These are phyloP conservation scores for Aspergillus amoenus DNA, from an alignment of 2,329 filamentous ascomycete genomes.

Conservation along the genomic window DNA sequence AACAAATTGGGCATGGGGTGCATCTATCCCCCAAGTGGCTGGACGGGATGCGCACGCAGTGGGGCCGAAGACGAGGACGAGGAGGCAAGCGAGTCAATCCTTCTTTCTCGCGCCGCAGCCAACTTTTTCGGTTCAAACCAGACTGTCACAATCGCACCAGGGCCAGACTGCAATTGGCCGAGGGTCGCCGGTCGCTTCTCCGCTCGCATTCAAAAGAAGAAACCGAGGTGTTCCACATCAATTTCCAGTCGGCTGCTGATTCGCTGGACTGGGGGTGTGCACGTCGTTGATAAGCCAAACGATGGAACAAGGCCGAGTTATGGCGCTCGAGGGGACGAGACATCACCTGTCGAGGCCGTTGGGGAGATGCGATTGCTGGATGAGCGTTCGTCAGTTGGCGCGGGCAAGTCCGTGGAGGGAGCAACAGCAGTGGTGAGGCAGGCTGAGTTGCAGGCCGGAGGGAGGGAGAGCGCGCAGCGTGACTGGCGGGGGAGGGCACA, in stretches of 20 bases:
- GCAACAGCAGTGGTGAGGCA: neutral
- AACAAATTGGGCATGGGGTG: slow-evolving; percentile 10
- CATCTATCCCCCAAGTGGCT: slow-evolving; percentile 20
- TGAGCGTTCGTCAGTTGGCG: slow-evolving; percentile 13
- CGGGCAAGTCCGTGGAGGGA: slow-evolving; percentile 4
- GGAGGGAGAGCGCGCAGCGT: neutral
- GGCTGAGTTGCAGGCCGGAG: neutral
- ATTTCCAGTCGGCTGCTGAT: slow-evolving; percentile 12
- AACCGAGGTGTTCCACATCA: slow-evolving; percentile 13
- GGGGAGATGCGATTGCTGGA: slow-evolving; percentile 7
- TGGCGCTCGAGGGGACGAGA: neutral
- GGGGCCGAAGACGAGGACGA: slow-evolving; percentile 20
- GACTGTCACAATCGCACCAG: slow-evolving; percentile 3
- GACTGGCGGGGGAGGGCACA: neutral
- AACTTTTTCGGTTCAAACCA: slow-evolving; percentile 12
- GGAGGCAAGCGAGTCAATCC: slow-evolving; percentile 18
- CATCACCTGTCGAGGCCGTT: slow-evolving; percentile 9
- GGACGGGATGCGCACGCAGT: slow-evolving; percentile 22
- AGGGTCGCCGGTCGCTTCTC: slow-evolving; percentile 2
- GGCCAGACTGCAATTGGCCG: slow-evolving; percentile 1
- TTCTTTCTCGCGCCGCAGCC: slow-evolving; percentile 15
- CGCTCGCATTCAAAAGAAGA: slow-evolving; percentile 9
- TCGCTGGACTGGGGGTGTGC: slow-evolving; percentile 9
- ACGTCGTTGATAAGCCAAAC: slow-evolving; percentile 21
- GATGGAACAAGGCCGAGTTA: slow-evolving; percentile 7